Conservation (phyloP, 1,139 yeast species). For the Ogataea hybrid region DNA sequence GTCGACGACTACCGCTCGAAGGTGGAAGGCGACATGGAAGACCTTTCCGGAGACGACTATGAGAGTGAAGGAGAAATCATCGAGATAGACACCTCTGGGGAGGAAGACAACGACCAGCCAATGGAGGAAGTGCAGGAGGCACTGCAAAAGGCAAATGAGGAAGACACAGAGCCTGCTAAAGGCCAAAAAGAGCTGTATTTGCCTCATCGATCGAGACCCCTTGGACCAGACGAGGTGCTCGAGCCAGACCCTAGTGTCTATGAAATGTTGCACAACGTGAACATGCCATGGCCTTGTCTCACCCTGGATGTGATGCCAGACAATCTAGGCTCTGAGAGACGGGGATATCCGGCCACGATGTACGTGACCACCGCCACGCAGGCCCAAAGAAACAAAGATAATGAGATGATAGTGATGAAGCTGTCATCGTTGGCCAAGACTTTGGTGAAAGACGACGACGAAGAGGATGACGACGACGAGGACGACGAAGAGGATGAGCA, state of each 20-base stretch:
- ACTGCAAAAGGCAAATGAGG: slow-evolving; percentile 15
- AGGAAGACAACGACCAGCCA: slow-evolving; percentile 42
- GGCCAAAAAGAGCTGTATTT: slow-evolving; percentile 53
- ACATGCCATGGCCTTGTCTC: slow-evolving; percentile 96
- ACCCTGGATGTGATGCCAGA: slow-evolving; percentile 90
- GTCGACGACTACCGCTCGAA: slow-evolving; percentile 56
- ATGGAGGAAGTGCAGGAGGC: slow-evolving; percentile 28
- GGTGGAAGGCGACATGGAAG: slow-evolving; percentile 77
- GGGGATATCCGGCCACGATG: slow-evolving; percentile 85
- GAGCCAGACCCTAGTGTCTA: slow-evolving; percentile 97
- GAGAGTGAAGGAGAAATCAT: slow-evolving; percentile 92
- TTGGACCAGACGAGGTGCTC: slow-evolving; percentile 93
- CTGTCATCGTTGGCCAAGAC: slow-evolving; percentile 83
- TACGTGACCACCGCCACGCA: slow-evolving; percentile 92
- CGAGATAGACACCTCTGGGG: slow-evolving; percentile 69
- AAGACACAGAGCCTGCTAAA: slow-evolving; percentile 20
- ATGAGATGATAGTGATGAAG: slow-evolving; percentile 82
- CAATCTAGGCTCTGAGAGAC: slow-evolving; percentile 79
- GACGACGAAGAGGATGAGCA: slow-evolving; percentile 65
- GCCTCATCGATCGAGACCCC: slow-evolving; percentile 84
- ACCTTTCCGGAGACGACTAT: slow-evolving; percentile 91
- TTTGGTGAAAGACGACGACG: slow-evolving; percentile 73
- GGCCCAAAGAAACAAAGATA: slow-evolving; percentile 83
- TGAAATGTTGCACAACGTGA: slow-evolving; percentile 93
- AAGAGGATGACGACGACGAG: slow-evolving; percentile 65